Conservation (phyloP, 176 grass and related monocot species). For the Oryza officinalis region DNA sequence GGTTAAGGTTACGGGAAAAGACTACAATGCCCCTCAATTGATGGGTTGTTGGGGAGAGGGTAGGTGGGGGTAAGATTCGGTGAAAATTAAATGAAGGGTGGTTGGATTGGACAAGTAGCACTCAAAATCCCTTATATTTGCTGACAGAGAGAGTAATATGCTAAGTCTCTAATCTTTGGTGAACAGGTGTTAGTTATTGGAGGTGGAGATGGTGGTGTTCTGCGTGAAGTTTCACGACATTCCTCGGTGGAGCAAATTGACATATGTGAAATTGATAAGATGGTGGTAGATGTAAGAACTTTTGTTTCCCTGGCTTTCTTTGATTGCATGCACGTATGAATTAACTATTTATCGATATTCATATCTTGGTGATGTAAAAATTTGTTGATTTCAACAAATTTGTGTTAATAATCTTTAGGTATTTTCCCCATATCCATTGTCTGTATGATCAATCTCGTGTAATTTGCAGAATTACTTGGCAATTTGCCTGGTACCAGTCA, state of each 20-base stretch:
- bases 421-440: background rate
- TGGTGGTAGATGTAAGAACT: conserved; percentile 89
- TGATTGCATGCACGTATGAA: background rate
- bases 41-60: too few species aligned
- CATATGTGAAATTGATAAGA: conserved; percentile 97
- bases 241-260: conserved; percentile 91
- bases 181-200: conserved; percentile 89
- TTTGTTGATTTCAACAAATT: background rate
- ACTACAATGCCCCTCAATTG: too few species aligned
- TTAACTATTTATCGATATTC: background rate
- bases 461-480: background rate
- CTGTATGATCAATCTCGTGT: background rate
- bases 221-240: conserved; percentile 86
- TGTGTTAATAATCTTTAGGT: background rate
- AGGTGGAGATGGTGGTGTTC: conserved; percentile 92
- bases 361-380: background rate
- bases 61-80: too few species aligned
- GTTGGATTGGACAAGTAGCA: too few species aligned
- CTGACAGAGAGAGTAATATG: background rate
- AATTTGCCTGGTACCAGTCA: background rate
- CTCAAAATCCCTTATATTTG: too few species aligned
- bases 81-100: too few species aligned
- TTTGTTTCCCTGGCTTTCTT: background rate
- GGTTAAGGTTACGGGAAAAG: too few species aligned
- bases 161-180: conserved; percentile 22